Evolutionary conservation across 176 grass and related monocot species (phyloP).

Genomic region (Saccharum spontaneum): DNA sequence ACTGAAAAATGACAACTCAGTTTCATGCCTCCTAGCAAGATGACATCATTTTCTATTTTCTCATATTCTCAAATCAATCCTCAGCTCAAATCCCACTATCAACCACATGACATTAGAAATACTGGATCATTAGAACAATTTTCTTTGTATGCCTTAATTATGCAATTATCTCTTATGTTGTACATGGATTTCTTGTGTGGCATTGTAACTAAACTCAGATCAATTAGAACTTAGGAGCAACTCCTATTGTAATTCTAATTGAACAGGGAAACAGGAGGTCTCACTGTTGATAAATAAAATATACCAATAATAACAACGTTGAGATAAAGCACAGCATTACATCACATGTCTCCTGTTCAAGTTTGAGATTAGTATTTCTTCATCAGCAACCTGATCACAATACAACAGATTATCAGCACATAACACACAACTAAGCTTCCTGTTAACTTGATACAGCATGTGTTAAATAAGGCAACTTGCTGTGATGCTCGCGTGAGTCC

Average conservation of each 20-base stretch:
- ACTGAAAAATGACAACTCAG: neutral
- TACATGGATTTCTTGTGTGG: neutral
- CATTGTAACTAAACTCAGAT: neutral
- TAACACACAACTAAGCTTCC: neutral
- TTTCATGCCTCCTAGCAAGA: neutral
- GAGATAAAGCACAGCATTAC: neutral
- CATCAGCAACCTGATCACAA: neutral
- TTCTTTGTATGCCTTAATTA: too few species aligned
- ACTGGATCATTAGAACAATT: too few species aligned
- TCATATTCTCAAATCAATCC: neutral
- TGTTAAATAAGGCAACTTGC: neutral
- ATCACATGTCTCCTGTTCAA: neutral
- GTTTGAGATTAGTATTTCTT: neutral
- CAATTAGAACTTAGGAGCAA: neutral
- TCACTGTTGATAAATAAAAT: neutral
- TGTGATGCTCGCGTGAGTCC: neutral
- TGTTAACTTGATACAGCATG: neutral
- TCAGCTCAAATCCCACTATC: neutral
- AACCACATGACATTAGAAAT: neutral
- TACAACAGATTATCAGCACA: neutral
- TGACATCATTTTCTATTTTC: neutral
- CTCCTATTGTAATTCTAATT: neutral
- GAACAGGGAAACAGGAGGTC: neutral
- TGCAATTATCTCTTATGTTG: too few species aligned
- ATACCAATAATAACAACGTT: neutral